Base-by-base conservation (phyloP, 495 filamentous ascomycete genomes). In the Friedmanniomyces endolithicus region DNA sequence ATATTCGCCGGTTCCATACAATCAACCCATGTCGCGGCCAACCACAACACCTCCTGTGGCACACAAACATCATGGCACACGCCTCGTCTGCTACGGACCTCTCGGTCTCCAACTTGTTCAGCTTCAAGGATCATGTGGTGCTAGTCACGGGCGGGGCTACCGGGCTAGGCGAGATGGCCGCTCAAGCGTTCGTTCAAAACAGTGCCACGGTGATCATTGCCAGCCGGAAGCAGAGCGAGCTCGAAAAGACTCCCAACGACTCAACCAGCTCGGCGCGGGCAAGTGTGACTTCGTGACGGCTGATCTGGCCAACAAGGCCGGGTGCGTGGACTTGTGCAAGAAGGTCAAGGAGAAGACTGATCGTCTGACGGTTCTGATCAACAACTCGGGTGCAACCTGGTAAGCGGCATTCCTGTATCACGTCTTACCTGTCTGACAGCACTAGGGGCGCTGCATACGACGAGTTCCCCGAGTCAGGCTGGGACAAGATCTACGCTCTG, bases 181-280 rank as follows among this genome's bases (percentile, higher is more conserved):
- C 67, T 14, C 65, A 70, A 53, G 65, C 60, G 2, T 68, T 68
- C 47, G 60, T 70, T 2, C 68, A 70, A 48, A 68, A 70, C 50
- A 62, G 68, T 11, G 63, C 63, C 14, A 53, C 47, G 24, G 66
- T 67, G 39, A 53, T 66, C 63, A 63, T 75, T 47, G 62, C 66
- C 20, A 62, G 67, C 8, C 67, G 71, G 24, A 70, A 71, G 51
- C 53, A 65, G 25, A 61, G 57, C 41, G 68, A 73, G 45, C 57
- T 70, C 0, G 63, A 72, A 53, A 67, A 57, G 34, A 67, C 65
- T 33, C 55, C 11, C 35, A 48, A 7, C 57, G 67, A 1, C 51
- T 69, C 11, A 69, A 67, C 55, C 33, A 45, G 19, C 64, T 69
- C n/a, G 67, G 67, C 11, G 65, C 67, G 0, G 67, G 67, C 4